Evolutionary conservation across 768 basidiomycete genomes (phyloP), one percentile per base, ranked within the genome.

Genomic region (Butyriboletus loyo): DNA sequence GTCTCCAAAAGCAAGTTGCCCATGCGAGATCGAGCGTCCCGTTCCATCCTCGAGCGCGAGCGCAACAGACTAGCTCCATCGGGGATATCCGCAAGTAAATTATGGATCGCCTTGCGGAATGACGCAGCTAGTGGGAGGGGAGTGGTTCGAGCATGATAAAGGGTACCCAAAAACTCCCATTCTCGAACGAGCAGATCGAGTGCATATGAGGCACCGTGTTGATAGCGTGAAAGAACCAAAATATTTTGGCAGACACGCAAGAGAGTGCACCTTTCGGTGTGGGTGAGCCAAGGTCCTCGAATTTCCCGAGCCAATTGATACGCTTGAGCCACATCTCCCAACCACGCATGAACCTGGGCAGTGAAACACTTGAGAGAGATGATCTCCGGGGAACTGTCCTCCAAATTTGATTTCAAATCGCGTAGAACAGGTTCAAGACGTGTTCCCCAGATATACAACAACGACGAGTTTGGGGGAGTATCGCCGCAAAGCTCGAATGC

Each of bases 1-100:
- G 70, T 66, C 45, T 75, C 67, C 30, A 82, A 66, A 35, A 84
- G 67, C 45, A 81, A 60, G 42, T 72, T 61, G 10, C 75, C 76
- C 14, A 75, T 61, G 21, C 52, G 53, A 42, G 56, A 54, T 48
- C 70, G 68, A 19, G 64, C 67, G 15, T 64, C 58, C 45, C 53
- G 47, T 31, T 66, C 50, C 68, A 64, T 68, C 2, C 60, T 58
- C 9, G 55, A 50, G 37, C 62, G 49, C 42, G 62, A 53, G 55
- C 24, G 40, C 53, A 75, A 37, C 24, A 66, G 41, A 17, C 39
- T 31, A 11, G 61, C 61, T 1, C 75, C 74, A 49, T 76, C 62
- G 17, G 65, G 55, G 28, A 77, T 62, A 36, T 66, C 59, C 1
- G 60, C 62, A 35, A 73, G 55, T 40, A 73, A 52, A 25, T 52